phyloP scores from a whole-genome alignment of 441 rosid species.

The Adansonia madagascariensis region DNA sequence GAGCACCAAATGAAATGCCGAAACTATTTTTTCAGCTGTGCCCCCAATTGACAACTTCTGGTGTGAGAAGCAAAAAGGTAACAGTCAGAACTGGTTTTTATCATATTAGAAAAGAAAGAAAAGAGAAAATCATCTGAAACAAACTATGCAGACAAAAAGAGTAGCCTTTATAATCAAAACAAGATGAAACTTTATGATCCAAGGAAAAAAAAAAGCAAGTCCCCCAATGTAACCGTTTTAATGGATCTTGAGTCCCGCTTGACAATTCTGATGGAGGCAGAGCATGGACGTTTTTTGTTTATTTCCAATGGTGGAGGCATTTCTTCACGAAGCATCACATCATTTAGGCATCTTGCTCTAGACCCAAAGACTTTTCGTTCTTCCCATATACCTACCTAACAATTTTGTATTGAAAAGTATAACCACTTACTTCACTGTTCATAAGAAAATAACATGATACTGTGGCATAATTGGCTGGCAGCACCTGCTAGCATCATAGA shows the following conservation, averaged over 20 bases:
- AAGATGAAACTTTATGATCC: background rate
- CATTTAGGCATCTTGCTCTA: slow-evolving; percentile 62
- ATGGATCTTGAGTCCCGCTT: slow-evolving; percentile 85
- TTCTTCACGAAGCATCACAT: slow-evolving; percentile 80
- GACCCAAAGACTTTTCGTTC: slow-evolving; percentile 94
- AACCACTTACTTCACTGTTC: background rate
- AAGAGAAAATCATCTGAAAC: background rate
- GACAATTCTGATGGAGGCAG: slow-evolving; percentile 72
- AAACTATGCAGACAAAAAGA: background rate
- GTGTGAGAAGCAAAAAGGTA: slow-evolving; percentile 24
- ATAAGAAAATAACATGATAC: background rate
- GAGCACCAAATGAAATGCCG: slow-evolving; percentile 75
- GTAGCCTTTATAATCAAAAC: background rate
- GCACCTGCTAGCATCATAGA: background rate
- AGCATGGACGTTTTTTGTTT: slow-evolving; percentile 74
- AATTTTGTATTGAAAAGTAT: slow-evolving; percentile 3
- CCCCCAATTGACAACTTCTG: slow-evolving; percentile 85
- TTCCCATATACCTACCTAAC: slow-evolving; percentile 86
- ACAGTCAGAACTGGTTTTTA: slow-evolving; percentile 20
- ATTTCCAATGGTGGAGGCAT: slow-evolving; percentile 69
- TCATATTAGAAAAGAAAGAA: slow-evolving; percentile 19
- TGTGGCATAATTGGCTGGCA: background rate
- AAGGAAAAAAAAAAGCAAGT: background rate
- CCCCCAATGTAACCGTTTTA: slow-evolving; percentile 57
- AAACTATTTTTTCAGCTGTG: slow-evolving; percentile 83